These are phyloP conservation scores for Hypoxylon fuscum DNA, from an alignment of 495 filamentous ascomycete species.

Conservation along the genomic window DNA sequence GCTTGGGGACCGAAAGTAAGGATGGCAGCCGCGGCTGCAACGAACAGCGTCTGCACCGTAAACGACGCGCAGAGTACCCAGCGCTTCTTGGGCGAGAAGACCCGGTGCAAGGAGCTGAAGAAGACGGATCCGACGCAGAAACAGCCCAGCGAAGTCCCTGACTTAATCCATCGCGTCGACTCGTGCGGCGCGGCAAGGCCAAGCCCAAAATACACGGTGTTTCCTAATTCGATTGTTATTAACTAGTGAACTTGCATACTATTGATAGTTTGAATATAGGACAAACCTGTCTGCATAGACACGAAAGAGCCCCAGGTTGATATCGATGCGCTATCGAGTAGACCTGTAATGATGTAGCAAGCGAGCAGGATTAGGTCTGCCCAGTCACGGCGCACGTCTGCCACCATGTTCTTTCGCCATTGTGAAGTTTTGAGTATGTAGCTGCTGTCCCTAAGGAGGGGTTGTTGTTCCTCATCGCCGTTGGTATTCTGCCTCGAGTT, in stretches of 20 bases:
- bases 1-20: conserved; percentile 56
- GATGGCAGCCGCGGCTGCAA: conserved; percentile 65
- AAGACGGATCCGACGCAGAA: conserved; percentile 74
- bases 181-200: conserved; percentile 65
- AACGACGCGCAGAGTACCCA: conserved; percentile 74
- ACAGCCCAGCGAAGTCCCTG: conserved; percentile 66
- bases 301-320: conserved; percentile 80
- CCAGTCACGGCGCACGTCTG: conserved; percentile 61
- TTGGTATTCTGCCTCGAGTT: conserved; percentile 12
- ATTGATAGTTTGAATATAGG: background rate
- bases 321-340: conserved; percentile 76
- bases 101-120: conserved; percentile 70
- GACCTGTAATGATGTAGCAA: conserved; percentile 77
- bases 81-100: conserved; percentile 60
- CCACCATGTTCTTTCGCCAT: conserved; percentile 55
- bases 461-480: conserved; percentile 52
- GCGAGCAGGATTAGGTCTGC: conserved; percentile 70
- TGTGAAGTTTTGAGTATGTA: conserved; percentile 15
- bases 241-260: background rate
- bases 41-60: conserved; percentile 60
- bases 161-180: conserved; percentile 71
- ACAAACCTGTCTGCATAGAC: conserved; percentile 76
- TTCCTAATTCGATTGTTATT: conserved; percentile 51
- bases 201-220: conserved; percentile 78
- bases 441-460: conserved; percentile 42